Conservation (phyloP, 345 rosid species). For the Conringia planisiliqua region DNA sequence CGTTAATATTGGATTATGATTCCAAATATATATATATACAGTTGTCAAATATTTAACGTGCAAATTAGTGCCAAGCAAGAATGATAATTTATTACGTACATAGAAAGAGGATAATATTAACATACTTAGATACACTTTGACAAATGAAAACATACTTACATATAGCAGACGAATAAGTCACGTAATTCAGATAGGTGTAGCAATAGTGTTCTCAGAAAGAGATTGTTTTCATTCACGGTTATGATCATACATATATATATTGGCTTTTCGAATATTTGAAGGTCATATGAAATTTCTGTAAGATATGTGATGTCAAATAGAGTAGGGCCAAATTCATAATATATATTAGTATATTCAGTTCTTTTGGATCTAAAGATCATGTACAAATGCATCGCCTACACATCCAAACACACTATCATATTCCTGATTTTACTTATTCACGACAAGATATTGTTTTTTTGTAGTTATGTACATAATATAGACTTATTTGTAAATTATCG, state of each 20-base stretch:
- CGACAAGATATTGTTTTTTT: background rate
- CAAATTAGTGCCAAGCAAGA: constrained; percentile 11
- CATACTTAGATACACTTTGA: background rate
- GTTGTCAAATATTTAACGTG: constrained; percentile 17
- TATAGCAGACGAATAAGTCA: background rate
- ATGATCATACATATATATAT: background rate
- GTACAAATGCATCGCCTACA: background rate
- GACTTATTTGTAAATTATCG: background rate
- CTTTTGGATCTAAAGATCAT: constrained; percentile 7
- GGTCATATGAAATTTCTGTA: background rate
- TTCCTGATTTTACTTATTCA: background rate
- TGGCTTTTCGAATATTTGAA: constrained; percentile 26
- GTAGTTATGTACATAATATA: background rate
- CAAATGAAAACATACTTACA: background rate
- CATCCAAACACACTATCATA: background rate
- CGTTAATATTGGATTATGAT: background rate
- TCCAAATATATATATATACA: background rate
- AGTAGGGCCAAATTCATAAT: constrained; percentile 12
- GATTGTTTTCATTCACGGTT: constrained; percentile 7
- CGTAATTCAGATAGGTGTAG: background rate
- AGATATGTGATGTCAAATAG: background rate
- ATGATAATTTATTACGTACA: background rate
- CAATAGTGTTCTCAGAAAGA: background rate
- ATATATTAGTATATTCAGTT: background rate
- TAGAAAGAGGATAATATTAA: constrained; percentile 10